Evolutionary conservation across 1,284 basidiomycete species (phyloP).

Genomic region (Papiliotrema terrestris): DNA sequence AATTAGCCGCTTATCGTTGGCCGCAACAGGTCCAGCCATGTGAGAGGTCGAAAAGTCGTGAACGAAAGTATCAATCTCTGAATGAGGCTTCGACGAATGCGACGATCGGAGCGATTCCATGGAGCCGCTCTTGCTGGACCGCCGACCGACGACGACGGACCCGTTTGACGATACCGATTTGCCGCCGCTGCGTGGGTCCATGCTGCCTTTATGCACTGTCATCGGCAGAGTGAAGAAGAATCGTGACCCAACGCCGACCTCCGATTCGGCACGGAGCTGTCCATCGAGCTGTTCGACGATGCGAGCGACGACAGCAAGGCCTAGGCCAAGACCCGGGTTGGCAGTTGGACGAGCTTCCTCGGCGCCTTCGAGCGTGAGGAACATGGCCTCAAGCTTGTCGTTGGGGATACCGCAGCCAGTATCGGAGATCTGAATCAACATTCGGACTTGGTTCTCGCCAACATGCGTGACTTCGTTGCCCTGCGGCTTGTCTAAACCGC

Average conservation of each 20-base stretch:
- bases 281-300: slow-evolving; percentile 77
- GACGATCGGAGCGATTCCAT: slow-evolving; percentile 18
- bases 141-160: background rate
- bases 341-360: slow-evolving; percentile 52
- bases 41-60: slow-evolving; percentile 55
- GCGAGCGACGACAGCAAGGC: slow-evolving; percentile 75
- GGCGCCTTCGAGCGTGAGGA: slow-evolving; percentile 81
- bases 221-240: slow-evolving; percentile 54
- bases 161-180: background rate
- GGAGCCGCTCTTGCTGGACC: background rate
- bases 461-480: slow-evolving; percentile 3
- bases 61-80: slow-evolving; percentile 65
- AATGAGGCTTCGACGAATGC: slow-evolving; percentile 24
- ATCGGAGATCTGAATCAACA: slow-evolving; percentile 73
- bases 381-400: slow-evolving; percentile 73
- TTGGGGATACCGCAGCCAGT: slow-evolving; percentile 72
- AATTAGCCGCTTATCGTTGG: slow-evolving; percentile 42
- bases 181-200: background rate
- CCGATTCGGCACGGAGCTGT: slow-evolving; percentile 74
- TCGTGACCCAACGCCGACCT: slow-evolving; percentile 63
- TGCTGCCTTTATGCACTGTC: slow-evolving; percentile 8
- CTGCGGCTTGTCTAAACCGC: slow-evolving; percentile 47
- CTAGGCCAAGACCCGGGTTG: slow-evolving; percentile 55
- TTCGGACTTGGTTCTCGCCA: slow-evolving; percentile 48
- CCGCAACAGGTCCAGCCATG: slow-evolving; percentile 19